Conservation (phyloP, 257 asterid genomes). For the Ilex asprella region DNA sequence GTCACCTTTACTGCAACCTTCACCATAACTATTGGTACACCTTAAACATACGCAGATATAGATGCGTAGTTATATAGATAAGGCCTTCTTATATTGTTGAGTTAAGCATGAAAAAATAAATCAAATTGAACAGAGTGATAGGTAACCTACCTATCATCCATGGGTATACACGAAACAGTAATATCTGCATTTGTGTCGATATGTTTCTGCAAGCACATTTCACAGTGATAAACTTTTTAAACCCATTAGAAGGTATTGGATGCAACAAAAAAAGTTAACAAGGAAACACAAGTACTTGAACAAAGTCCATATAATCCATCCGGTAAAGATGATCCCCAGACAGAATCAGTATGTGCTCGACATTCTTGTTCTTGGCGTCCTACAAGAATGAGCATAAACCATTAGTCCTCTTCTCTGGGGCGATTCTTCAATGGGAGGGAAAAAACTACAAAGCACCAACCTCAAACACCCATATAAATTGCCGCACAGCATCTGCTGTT, state of each 20-base stretch:
- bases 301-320: slow-evolving; percentile 94
- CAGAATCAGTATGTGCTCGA: slow-evolving; percentile 72
- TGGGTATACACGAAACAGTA: slow-evolving; percentile 89
- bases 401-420: background rate
- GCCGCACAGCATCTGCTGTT: slow-evolving; percentile 99
- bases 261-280: background rate
- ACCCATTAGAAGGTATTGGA: background rate
- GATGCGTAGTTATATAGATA: background rate
- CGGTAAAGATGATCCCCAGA: slow-evolving; percentile 97
- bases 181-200: slow-evolving; percentile 86
- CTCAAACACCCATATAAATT: slow-evolving; percentile 90
- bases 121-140: background rate
- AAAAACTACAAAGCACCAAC: slow-evolving; percentile 22
- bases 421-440: background rate
- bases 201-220: slow-evolving; percentile 63
- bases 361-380: slow-evolving; percentile 76
- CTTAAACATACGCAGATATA: background rate
- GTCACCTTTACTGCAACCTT: too few species aligned
- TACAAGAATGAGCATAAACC: slow-evolving; percentile 16
- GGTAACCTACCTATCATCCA: slow-evolving; percentile 68
- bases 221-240: slow-evolving; percentile 2
- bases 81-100: background rate
- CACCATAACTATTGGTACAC: too few species aligned
- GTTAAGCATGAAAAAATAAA: background rate
- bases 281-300: slow-evolving; percentile 51